These are phyloP conservation scores for Casaregolazyma lundiana DNA, from an alignment of 1,139 yeast species.

Conservation along the genomic window DNA sequence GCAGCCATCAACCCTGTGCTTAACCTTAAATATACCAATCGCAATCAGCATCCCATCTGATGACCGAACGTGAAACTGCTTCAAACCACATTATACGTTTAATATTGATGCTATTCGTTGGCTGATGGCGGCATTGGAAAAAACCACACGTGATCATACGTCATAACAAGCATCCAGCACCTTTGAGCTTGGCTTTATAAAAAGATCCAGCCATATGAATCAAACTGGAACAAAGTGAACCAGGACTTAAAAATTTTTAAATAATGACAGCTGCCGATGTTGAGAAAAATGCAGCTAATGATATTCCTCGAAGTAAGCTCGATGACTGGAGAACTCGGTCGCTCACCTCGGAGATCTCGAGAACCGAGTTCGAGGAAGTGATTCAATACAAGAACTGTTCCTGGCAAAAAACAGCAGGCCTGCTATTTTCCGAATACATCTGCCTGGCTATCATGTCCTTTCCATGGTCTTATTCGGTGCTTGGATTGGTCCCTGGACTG, in stretches of 20 bases:
- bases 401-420: conserved; percentile 56
- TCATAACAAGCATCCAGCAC: background rate
- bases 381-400: conserved; percentile 52
- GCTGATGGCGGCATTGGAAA: no score
- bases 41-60: no score
- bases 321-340: background rate
- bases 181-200: background rate
- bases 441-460: conserved; percentile 61
- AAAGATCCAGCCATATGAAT: background rate
- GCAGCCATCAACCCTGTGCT: no score
- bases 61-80: no score
- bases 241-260: background rate
- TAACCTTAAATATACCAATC: no score
- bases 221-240: background rate
- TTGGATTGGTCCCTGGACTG: conserved; percentile 56
- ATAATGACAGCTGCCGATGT: background rate
- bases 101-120: no score
- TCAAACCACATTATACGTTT: no score
- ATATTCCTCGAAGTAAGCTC: background rate
- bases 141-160: background rate
- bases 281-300: background rate
- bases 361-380: background rate
- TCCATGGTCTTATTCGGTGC: conserved; percentile 59
- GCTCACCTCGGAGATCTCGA: background rate
- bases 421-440: conserved; percentile 55